Base-by-base conservation (phyloP, 2,329 filamentous ascomycete species). In the Stagonosporopsis chrysanthemi region DNA sequence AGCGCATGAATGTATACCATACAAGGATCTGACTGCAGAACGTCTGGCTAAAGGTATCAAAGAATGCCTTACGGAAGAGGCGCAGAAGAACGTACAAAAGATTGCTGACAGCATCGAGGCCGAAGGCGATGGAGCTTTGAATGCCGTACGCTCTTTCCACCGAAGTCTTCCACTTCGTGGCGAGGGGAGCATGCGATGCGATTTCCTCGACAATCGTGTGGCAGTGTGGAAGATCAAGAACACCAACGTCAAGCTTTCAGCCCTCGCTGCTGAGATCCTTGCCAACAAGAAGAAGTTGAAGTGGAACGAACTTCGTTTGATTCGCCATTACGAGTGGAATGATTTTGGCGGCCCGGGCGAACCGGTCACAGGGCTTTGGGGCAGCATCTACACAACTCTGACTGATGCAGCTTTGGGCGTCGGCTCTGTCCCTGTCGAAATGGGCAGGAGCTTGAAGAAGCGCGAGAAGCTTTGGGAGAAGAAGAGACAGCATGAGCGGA, bases 331-430 rank as follows among this genome's bases (percentile, higher is more conserved):
- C 47, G 88, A 90, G 65, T 92, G 89, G 88, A 90, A 90, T 63
- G 89, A 91, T 65, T 91, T 91, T 65, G 88, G 90, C 63, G 90
- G 90, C 0, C 88, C 89, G 0, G 89, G 89, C 0, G 89, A 91
- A 68, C 89, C 89, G 0, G 78, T 92, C 12, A 90, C 88, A 0
- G 89, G 88, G 3, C 78, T 84, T 4, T 84, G 85, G 31, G 84
- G 85, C 11, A 88, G 87, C 0, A 64, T 91, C 4, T 80, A 84
- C n/a, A 81, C 81, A 3, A 85, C 84, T 0, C 70, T 88, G 3
- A 82, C 83, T 1, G 82, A 85, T 33, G 80, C 88, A 1, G 84
- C 88, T 24, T 79, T 81, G n/a, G 88, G 89, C 0, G 77, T 90
- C 15, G 86, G 84, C 1, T 82, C 85, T 47, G 84, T 90, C 3